These are phyloP conservation scores for Candida sithepensis DNA, from an alignment of 805 yeast genomes.

Conservation along the genomic window DNA sequence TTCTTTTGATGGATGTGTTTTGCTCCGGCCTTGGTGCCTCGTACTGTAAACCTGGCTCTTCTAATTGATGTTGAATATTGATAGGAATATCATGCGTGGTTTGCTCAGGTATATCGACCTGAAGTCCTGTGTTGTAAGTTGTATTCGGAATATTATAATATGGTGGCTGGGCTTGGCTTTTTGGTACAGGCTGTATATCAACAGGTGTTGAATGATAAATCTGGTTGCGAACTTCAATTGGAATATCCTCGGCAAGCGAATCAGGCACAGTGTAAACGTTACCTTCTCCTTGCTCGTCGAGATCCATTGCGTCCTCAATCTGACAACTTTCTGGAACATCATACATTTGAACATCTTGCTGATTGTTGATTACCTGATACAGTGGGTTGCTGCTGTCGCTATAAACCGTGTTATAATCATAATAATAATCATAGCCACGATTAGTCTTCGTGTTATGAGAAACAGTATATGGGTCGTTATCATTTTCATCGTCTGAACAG, in stretches of 20 bases:
- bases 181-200: neutral
- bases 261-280: constrained; percentile 1
- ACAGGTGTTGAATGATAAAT: neutral
- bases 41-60: neutral
- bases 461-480: constrained; percentile 54
- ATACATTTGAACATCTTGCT: constrained; percentile 28
- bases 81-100: constrained; percentile 10
- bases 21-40: neutral
- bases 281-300: constrained; percentile 9
- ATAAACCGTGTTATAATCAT: constrained; percentile 78
- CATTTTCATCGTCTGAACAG: constrained; percentile 58
- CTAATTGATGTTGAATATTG: constrained; percentile 5
- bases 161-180: neutral
- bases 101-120: neutral
- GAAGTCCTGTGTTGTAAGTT: constrained; percentile 1
- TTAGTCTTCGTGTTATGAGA: constrained; percentile 71
- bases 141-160: neutral
- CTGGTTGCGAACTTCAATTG: constrained; percentile 2
- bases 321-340: constrained; percentile 42
- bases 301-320: constrained; percentile 27
- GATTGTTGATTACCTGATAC: constrained; percentile 17
- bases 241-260: constrained; percentile 1
- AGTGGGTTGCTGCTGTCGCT: constrained; percentile 48
- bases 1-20: constrained; percentile 8
- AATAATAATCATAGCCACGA: constrained; percentile 73